Base-by-base conservation (phyloP, 164 flowering plant genomes). In the Tetrastigma voinierianum region DNA sequence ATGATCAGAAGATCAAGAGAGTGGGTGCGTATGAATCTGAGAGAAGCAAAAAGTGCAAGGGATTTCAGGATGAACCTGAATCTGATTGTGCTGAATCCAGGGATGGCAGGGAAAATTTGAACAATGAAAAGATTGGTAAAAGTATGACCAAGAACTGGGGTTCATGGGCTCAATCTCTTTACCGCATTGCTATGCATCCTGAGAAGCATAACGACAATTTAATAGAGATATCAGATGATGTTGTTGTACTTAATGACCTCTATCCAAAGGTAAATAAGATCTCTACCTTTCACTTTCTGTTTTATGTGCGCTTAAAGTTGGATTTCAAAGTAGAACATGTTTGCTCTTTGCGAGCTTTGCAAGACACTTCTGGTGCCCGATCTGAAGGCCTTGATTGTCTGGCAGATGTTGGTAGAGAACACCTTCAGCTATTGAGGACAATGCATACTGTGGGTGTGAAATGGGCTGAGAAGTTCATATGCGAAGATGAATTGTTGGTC, bases 361-460 rank as follows among this genome's bases (percentile, higher is more conserved):
- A 76, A 85, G 47, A 76, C 98, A 92, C 79, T 94, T 63, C 70
- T 94, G 66, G 84, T 94, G 84, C 96, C 57, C 84, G 96, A 63
- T 56, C n/a, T 68, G 76, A 81, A 58, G 87, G 93, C 62, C 89
- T 94, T 40, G 96, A 90, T 76, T 10, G 75, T 54, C 78, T 91
- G 46, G 87, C 86, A 53, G 92, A 91, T 83, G 94, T 83, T 10
- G 46, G 77, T 9, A 67, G 51, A 67, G 93, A 88, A 59, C 88
- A 94, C 77, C 80, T 89, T 67, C 75, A 70, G 9, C 59, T 91
- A 51, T 72, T 94, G 51, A 83, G 67, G 79, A 72, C 62, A 57
- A 89, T 91, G 96, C 93, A 94, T 71, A 66, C 65, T 32, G 80
- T 81, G 61, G 98, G 96, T 57, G 71, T 81, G 72, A 81, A 80